Base-by-base conservation (phyloP, 345 rosid genomes). In the Combretum micranthum region DNA sequence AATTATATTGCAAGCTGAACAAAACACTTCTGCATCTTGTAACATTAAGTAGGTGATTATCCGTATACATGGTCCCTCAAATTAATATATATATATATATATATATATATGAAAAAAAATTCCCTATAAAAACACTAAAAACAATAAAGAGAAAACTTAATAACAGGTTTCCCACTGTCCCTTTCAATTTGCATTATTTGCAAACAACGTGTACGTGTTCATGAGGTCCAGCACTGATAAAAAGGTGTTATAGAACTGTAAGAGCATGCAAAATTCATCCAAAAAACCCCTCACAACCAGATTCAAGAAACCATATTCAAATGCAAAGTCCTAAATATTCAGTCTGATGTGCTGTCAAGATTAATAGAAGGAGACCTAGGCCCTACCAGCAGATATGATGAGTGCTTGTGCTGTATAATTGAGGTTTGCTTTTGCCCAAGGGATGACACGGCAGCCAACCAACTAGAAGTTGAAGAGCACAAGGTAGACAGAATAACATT, bases 371-470 rank as follows among this genome's bases (percentile, higher is more conserved):
- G 37, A 17, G 16, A 32, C 56, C 20, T 15, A n/a, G 56, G 61
- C 14, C 55, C 42, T 76, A 82, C 93, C 86, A 67, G 66, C 79
- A 13, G 80, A 78, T 66, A 83, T 77, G 57, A 85, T 68, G 20
- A 85, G 88, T 45, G 93, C 83, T 68, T 85, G 93, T 56, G 81
- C 88, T 57, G 83, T 78, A 60, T 83, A 74, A 64, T 85, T 85
- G 56, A 85, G 81, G 70, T 85, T 85, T 17, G 84, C 80, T 72
- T 78, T 83, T 52, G 93, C 93, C 93, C 88, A 85, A 25, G 88
- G 93, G 64, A 80, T 48, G 67, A 50, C 32, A 47, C 88, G 86
- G 50, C 64, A 76, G 4, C 72, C 83, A 43, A 42, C 26, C 69
- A 85, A 61, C 88, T 85, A 82, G 59, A 47, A 55, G 61, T 42